phyloP scores from a whole-genome alignment of 257 asterid species.

The Gentiana macrophylla region DNA sequence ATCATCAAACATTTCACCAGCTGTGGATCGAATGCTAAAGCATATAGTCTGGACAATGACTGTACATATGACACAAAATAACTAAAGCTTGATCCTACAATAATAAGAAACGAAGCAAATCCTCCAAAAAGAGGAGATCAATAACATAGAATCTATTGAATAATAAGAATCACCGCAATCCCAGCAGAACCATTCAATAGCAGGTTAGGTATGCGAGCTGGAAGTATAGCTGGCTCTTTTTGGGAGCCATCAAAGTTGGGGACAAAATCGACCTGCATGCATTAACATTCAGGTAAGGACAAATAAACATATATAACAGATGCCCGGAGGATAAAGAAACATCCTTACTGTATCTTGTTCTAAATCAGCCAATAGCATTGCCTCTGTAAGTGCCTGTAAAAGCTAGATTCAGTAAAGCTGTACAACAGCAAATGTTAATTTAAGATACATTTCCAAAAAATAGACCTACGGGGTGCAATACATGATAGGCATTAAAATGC shows the following conservation, averaged over 20 bases:
- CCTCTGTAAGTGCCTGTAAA: conserved; percentile 86
- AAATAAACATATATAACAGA: conserved; percentile 11
- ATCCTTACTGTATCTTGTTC: conserved; percentile 77
- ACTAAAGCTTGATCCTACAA: too few species aligned
- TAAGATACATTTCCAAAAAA: too few species aligned
- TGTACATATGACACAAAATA: not conserved
- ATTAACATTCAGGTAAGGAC: not conserved
- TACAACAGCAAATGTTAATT: too few species aligned
- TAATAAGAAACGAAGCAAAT: not conserved
- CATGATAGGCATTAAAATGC: too few species aligned
- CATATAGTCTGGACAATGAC: not conserved
- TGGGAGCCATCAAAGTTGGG: conserved; percentile 95
- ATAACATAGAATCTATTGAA: conserved; percentile 1
- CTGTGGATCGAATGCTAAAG: too few species aligned
- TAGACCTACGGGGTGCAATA: too few species aligned
- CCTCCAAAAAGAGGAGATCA: not conserved
- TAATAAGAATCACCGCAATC: conserved; percentile 62
- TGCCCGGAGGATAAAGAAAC: not conserved
- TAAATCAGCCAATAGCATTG: conserved; percentile 85
- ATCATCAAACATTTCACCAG: not conserved
- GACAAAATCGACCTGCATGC: conserved; percentile 82
- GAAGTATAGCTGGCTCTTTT: conserved; percentile 95
- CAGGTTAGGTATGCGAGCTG: conserved; percentile 88
- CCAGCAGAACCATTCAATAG: conserved; percentile 96
- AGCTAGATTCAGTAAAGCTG: too few species aligned